These are phyloP conservation scores for Blastocystis sp. DNA, from an alignment of 352 stramenopile genomes.

Conservation along the genomic window DNA sequence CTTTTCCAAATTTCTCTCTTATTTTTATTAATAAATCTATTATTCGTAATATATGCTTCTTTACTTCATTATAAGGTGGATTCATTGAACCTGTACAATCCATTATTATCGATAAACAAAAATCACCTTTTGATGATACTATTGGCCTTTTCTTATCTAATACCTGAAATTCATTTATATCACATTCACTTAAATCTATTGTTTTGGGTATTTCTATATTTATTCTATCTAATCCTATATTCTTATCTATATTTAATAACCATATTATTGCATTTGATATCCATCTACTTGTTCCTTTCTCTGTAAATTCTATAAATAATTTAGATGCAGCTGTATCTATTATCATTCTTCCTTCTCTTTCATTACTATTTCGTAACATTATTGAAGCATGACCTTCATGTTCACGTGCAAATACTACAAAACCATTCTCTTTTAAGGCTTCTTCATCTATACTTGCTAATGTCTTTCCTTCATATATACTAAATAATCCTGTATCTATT, in stretches of 20 bases:
- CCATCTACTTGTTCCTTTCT: slow-evolving; percentile 9
- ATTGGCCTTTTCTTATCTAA: too few relatives aligned
- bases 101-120: too few relatives aligned
- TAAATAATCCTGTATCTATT: slow-evolving; percentile 4
- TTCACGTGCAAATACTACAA: slow-evolving; percentile 19
- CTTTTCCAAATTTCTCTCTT: too few relatives aligned
- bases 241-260: slow-evolving; percentile 3
- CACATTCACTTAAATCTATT: too few relatives aligned
- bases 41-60: too few relatives aligned
- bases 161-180: too few relatives aligned
- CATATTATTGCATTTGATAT: slow-evolving; percentile 17
- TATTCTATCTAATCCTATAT: too few relatives aligned
- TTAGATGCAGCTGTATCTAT: slow-evolving; percentile 21
- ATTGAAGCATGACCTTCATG: slow-evolving; percentile 10
- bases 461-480: slow-evolving; percentile 15
- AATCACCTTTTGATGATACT: too few relatives aligned
- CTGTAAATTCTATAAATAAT: slow-evolving; percentile 20
- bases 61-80: too few relatives aligned
- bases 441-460: slow-evolving; percentile 5
- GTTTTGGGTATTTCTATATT: too few relatives aligned
- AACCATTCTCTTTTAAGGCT: slow-evolving; percentile 1
- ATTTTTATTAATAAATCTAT: too few relatives aligned
- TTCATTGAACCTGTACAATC: too few relatives aligned
- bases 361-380: neutral
- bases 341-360: slow-evolving; percentile 17